Evolutionary conservation across 2,329 filamentous ascomycete species (phyloP), one percentile per base, ranked within the genome.

Genomic region (Drechmeria coniospora): DNA sequence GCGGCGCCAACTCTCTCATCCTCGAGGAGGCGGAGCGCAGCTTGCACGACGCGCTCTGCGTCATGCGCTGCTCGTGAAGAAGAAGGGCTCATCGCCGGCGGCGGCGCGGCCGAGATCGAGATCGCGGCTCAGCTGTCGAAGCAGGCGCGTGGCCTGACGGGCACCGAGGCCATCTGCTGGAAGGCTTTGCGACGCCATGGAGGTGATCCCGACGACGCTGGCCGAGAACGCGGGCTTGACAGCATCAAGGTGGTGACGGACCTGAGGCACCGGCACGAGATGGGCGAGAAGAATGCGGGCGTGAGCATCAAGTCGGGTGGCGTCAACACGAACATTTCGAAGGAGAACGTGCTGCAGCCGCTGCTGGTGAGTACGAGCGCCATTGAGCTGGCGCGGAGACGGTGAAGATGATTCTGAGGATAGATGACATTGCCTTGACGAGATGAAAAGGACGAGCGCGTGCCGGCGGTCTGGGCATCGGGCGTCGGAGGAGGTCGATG

Each of bases 131-230:
- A 82, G 46, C 70, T 98, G 19, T 74, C 79, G 32, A 78, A 81
- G 56, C 79, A 81, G 48, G 74, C 87, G 7, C 79, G 86, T 40
- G 74, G 77, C 44, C 65, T 94, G 34, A 76, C 77, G 1, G 92
- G 92, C 34, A 94, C 90, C 5, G 90, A 98, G 55, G 75, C 84
- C 21, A 94, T 95, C 49, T 98, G 90, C 71, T 98, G 83, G 82
- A 95, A 94, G 62, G 87, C 87, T 98, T 98, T 49, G 90, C 92
- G 87, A 98, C 38, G 90, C 90, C 6, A 79, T 98, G 63, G 90
- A 98, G 59, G 82, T 98, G 23, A 81, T 98, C 30, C 90, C 92
- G 10, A 94, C 87, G 19, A 98, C 90, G 1, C 65, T 98, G 41
- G 92, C 90, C 1, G 90, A 98, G 61, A 98, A 98, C 45, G 90